Evolutionary conservation across 2,329 filamentous ascomycete species (phyloP).

Genomic region (Zalaria obscura): DNA sequence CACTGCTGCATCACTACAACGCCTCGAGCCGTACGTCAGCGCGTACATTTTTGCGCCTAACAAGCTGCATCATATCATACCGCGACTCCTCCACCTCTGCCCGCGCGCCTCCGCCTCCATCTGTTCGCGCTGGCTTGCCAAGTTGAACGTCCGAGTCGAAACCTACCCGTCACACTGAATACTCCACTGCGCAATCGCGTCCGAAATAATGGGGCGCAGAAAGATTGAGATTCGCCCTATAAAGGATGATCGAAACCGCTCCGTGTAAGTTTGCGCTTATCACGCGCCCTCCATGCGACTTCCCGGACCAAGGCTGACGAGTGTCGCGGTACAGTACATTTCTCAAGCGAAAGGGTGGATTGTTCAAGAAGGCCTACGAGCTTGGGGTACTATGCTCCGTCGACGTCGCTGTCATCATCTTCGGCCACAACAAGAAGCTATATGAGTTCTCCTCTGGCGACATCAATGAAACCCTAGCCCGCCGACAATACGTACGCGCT

Average conservation of each 20-base stretch:
- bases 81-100: no score
- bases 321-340: slow-evolving; percentile 56
- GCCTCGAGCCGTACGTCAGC: background rate
- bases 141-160: no score
- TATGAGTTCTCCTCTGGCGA: slow-evolving; percentile 94
- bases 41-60: background rate
- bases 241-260: slow-evolving; percentile 95
- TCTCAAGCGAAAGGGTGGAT: slow-evolving; percentile 91
- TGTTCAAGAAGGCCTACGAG: slow-evolving; percentile 99
- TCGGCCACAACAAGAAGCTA: slow-evolving; percentile 96
- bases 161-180: no score
- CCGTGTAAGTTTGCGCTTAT: slow-evolving; percentile 52
- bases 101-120: no score
- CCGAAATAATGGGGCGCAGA: slow-evolving; percentile 68
- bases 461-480: slow-evolving; percentile 77
- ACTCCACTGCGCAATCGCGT: background rate
- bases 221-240: slow-evolving; percentile 99
- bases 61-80: no score
- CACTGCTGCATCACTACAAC: background rate
- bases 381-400: slow-evolving; percentile 95
- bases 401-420: slow-evolving; percentile 97
- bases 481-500: slow-evolving; percentile 75
- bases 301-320: background rate
- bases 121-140: no score
- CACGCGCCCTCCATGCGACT: background rate